phyloP scores from a whole-genome alignment of 2,329 filamentous ascomycete genomes.

The Periconia macrospinosa region DNA sequence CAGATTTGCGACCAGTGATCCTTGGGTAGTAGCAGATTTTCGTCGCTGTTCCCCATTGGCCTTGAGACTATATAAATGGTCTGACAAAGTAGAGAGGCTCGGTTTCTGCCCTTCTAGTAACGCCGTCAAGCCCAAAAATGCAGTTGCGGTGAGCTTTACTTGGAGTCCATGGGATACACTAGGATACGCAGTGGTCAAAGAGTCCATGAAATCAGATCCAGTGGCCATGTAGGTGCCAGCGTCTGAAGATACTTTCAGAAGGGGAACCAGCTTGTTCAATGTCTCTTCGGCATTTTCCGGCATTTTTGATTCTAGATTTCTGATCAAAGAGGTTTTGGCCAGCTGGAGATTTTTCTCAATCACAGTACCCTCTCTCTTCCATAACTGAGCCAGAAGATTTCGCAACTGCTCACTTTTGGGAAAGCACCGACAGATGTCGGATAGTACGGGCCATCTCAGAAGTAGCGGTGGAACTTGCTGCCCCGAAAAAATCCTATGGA shows the following conservation, averaged over 20 bases:
- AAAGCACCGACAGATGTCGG: conserved; percentile 69
- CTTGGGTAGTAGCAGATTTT: conserved; percentile 41
- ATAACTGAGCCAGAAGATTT: conserved; percentile 53
- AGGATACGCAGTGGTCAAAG: conserved; percentile 66
- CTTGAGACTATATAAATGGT: conserved; percentile 82
- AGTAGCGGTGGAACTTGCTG: conserved; percentile 52
- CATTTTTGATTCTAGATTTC: conserved; percentile 64
- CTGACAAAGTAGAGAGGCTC: conserved; percentile 74
- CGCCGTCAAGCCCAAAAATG: conserved; percentile 74
- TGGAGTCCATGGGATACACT: conserved; percentile 65
- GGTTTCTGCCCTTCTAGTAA: conserved; percentile 67
- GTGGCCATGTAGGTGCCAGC: conserved; percentile 69
- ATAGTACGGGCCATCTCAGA: conserved; percentile 67
- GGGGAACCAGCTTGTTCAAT: conserved; percentile 62
- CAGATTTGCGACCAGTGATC: conserved; percentile 76
- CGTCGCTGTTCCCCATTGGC: conserved; percentile 66
- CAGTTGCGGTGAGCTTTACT: conserved; percentile 69
- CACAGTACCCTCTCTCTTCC: conserved; percentile 52
- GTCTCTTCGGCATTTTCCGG: conserved; percentile 58
- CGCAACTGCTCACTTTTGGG: conserved; percentile 62
- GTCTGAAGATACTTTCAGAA: conserved; percentile 64
- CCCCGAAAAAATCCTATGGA: conserved; percentile 58
- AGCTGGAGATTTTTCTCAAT: conserved; percentile 61
- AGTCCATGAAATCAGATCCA: conserved; percentile 85
- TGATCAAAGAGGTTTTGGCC: conserved; percentile 65